Conservation (phyloP, 257 asterid species). For the Handroanthus guayacan region DNA sequence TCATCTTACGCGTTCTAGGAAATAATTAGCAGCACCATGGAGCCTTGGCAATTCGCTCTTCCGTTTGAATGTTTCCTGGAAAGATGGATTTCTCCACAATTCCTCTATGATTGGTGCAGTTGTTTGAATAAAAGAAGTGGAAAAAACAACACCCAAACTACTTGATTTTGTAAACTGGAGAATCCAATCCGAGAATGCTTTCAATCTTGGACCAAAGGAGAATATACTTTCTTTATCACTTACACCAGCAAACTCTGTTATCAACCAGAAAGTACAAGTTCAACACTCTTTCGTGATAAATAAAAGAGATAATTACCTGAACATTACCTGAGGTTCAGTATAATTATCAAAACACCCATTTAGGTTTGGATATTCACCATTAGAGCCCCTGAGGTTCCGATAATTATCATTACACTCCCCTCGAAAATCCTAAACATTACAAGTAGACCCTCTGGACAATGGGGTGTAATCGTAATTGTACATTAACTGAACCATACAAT, state of each 20-base stretch:
- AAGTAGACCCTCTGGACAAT: too few relatives aligned
- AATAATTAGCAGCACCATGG: conserved; percentile 57
- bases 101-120: conserved; percentile 60
- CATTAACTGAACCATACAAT: too few relatives aligned
- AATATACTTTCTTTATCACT: conserved; percentile 44
- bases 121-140: conserved; percentile 54
- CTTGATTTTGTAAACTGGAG: conserved; percentile 57
- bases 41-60: conserved; percentile 60
- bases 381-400: too few relatives aligned
- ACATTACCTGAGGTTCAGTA: too few relatives aligned
- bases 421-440: too few relatives aligned
- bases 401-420: too few relatives aligned
- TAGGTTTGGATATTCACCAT: too few relatives aligned
- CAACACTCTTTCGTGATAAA: too few relatives aligned
- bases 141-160: conserved; percentile 46
- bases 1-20: conserved; percentile 62
- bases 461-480: too few relatives aligned
- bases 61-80: conserved; percentile 57
- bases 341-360: too few relatives aligned
- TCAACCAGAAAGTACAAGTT: conserved; percentile 33
- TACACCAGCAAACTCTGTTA: conserved; percentile 46
- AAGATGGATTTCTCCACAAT: conserved; percentile 56
- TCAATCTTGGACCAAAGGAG: conserved; percentile 54
- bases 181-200: conserved; percentile 66
- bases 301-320: too few relatives aligned